A percentile compares a stretch with the other conserved stretches of the same genome.
These are phyloP conservation scores for Ustilago trichophora DNA, from an alignment of 1,284 basidiomycete species.

Conservation along the genomic window DNA sequence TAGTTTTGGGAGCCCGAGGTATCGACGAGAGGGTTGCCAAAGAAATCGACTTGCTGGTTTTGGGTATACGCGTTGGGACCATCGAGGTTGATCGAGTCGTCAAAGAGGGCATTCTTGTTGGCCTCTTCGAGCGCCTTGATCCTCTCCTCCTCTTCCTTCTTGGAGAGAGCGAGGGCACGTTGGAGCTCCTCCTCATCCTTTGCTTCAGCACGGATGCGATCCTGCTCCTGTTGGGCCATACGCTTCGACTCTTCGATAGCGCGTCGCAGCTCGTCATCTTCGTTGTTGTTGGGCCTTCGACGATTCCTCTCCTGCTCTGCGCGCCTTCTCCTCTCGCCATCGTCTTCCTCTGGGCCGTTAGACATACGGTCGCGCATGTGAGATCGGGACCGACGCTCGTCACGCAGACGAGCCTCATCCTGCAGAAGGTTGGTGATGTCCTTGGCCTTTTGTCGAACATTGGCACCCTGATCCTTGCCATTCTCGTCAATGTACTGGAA, in stretches of 20 bases:
- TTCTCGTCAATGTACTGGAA: slow-evolving; percentile 97
- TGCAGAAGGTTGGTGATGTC: slow-evolving; percentile 96
- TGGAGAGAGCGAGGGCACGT: slow-evolving; percentile 80
- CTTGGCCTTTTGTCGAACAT: slow-evolving; percentile 97
- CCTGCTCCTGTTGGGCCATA: slow-evolving; percentile 64
- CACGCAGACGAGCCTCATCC: slow-evolving; percentile 84
- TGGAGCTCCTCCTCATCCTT: slow-evolving; percentile 77
- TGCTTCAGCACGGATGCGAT: slow-evolving; percentile 54
- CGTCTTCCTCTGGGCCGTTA: slow-evolving; percentile 71
- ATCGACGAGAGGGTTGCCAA: slow-evolving; percentile 58
- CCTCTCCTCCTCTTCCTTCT: slow-evolving; percentile 75
- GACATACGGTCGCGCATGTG: slow-evolving; percentile 93
- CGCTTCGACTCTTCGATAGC: slow-evolving; percentile 69
- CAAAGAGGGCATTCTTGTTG: slow-evolving; percentile 82
- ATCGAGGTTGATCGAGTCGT: slow-evolving; percentile 70
- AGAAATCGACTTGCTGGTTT: slow-evolving; percentile 60
- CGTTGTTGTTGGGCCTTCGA: slow-evolving; percentile 50
- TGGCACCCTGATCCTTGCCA: slow-evolving; percentile 95
- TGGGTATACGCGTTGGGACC: slow-evolving; percentile 56
- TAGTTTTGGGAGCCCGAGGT: slow-evolving; percentile 45
- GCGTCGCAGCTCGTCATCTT: slow-evolving; percentile 71
- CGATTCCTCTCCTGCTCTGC: slow-evolving; percentile 41
- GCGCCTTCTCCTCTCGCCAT: slow-evolving; percentile 70
- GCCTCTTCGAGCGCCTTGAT: slow-evolving; percentile 73
- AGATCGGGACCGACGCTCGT: slow-evolving; percentile 84